Conservation (phyloP, 2,329 filamentous ascomycete species). For the Diaporthe citrichinensis region DNA sequence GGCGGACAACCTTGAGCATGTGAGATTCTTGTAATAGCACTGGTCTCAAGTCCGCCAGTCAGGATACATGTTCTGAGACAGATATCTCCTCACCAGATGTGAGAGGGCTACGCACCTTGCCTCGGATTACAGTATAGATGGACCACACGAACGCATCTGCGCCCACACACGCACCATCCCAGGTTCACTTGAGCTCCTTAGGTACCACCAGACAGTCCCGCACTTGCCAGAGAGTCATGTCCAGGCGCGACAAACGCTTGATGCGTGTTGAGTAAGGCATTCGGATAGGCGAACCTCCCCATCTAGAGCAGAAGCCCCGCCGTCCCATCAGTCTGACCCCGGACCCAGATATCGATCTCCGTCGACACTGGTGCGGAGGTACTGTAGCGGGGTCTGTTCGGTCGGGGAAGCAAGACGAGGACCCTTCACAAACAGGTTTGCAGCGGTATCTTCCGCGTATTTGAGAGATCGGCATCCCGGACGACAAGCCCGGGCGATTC, state of each 20-base stretch:
- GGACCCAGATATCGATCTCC: conserved; percentile 1
- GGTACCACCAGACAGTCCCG: neutral
- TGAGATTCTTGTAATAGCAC: neutral
- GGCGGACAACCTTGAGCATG: neutral
- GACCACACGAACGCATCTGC: neutral
- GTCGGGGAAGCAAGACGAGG: neutral
- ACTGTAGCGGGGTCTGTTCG: neutral
- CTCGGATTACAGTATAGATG: neutral
- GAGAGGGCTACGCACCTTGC: neutral
- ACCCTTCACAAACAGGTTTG: neutral
- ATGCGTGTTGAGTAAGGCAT: neutral
- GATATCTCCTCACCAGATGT: neutral
- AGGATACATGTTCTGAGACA: neutral
- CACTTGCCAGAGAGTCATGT: neutral
- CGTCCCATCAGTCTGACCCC: neutral
- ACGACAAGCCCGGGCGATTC: neutral
- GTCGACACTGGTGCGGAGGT: neutral
- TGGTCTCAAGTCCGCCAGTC: neutral
- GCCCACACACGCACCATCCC: too few species aligned
- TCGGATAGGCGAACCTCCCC: neutral
- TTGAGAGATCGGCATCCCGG: conserved; percentile 2
- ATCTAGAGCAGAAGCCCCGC: neutral
- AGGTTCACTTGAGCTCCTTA: neutral
- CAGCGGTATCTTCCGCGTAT: conserved; percentile 2
- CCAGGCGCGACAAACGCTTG: neutral